Evolutionary conservation across 163 green algal genomes (phyloP).

Genomic region (Chlorella variabilis): DNA sequence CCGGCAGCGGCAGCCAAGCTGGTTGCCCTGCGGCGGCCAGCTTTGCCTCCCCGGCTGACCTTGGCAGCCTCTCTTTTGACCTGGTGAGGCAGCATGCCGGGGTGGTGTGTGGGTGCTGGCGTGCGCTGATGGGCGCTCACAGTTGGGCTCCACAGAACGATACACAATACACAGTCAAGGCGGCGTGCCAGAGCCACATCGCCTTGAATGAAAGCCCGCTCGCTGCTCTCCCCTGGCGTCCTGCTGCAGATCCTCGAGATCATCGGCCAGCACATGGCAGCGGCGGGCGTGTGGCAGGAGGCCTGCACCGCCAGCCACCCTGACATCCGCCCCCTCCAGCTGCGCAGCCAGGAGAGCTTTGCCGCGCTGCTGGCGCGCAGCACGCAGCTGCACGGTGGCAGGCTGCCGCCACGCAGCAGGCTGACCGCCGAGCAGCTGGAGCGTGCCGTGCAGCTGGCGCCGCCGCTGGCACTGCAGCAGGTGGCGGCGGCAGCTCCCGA

Average conservation of each 20-base stretch:
- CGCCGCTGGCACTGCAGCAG: not conserved
- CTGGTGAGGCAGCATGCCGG: conserved; percentile 1
- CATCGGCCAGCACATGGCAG: not conserved
- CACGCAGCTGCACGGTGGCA: not conserved
- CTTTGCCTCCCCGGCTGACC: not conserved
- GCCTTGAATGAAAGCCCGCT: no score
- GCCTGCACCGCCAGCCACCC: conserved; percentile 8
- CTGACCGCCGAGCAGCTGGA: not conserved
- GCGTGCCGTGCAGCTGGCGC: not conserved
- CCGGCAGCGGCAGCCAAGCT: not conserved
- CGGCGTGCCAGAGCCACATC: no score
- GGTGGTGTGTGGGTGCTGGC: not conserved
- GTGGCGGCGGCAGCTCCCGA: not conserved
- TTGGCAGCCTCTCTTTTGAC: conserved; percentile 4
- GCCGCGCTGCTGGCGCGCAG: not conserved
- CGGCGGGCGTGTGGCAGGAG: conserved; percentile 5
- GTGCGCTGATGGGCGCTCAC: no score
- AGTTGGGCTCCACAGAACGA: no score
- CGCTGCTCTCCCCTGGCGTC: no score
- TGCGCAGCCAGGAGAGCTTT: not conserved
- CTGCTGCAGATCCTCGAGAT: conserved; percentile 7
- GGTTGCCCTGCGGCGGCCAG: not conserved
- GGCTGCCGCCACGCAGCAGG: not conserved
- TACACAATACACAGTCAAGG: no score
- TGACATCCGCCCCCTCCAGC: not conserved